Evolutionary conservation across 345 rosid genomes (phyloP), one percentile per base, ranked within the genome.

Genomic region (Balakata baccata): DNA sequence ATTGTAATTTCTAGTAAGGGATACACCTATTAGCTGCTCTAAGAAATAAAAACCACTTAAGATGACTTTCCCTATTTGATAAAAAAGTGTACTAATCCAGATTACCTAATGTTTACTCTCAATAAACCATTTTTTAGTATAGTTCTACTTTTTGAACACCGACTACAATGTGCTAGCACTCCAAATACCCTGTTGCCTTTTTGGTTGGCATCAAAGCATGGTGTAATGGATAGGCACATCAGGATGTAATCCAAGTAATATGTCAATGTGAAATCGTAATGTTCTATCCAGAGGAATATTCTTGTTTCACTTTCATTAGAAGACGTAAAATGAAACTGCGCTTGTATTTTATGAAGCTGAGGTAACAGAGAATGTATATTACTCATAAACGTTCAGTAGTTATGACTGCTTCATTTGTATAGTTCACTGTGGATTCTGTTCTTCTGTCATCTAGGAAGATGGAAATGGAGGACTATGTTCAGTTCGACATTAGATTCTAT

Each of bases 381-480:
- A 12, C 49, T 23, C 25, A 47, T 18, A 66, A 29, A 25, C 65
- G 49, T 65, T 4, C 43, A 45, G 29, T 68, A 68, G 29, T 23
- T 49, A 68, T 38, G 20, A 51, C 51, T 37, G n/a, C n/a, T n/a
- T n/a, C n/a, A n/a, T n/a, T n/a, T n/a, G n/a, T n/a, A n/a, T n/a
- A n/a, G n/a, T n/a, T n/a, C n/a, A n/a, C n/a, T n/a, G n/a, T n/a
- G n/a, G n/a, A n/a, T n/a, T n/a, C n/a, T n/a, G n/a, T n/a, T n/a
- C n/a, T n/a, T n/a, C n/a, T n/a, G n/a, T n/a, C n/a, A n/a, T n/a
- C n/a, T n/a, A 29, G 53, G 52, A 70, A 76, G 60, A 71, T 68
- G 74, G 73, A 74, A 54, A 69, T 57, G 61, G 68, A 69, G 43
- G 12, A 9, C 59, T n/a, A n/a, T n/a, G n/a, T 45, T 53, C 38